Evolutionary conservation across 2,329 filamentous ascomycete species (phyloP).

Genomic region (Scopulariopsis brevicaulis): DNA sequence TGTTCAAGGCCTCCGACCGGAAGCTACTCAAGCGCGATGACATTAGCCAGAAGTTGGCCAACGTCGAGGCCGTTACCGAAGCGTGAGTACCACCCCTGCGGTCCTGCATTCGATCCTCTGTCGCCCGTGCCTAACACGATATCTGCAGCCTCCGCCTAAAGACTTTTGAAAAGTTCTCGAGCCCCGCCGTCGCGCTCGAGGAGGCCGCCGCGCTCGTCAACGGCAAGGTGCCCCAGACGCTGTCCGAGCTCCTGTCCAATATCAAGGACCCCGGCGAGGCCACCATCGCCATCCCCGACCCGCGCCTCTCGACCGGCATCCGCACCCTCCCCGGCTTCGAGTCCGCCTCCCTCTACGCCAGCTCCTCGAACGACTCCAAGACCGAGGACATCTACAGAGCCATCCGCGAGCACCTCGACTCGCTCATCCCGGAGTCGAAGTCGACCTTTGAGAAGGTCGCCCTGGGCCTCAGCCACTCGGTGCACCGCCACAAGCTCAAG

Average conservation of each 20-base stretch:
- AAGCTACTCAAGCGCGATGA: conserved; percentile 88
- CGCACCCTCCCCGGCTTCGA: conserved; percentile 82
- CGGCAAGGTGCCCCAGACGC: conserved; percentile 85
- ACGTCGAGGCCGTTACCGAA: conserved; percentile 74
- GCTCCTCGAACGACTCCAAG: conserved; percentile 65
- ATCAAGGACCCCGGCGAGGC: conserved; percentile 98
- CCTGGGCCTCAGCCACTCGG: conserved; percentile 89
- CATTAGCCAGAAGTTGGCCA: conserved; percentile 60
- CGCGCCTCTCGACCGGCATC: conserved; percentile 85
- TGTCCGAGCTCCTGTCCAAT: conserved; percentile 70
- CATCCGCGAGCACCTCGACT: conserved; percentile 81
- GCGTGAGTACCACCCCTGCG: conserved; percentile 47
- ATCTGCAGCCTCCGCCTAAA: conserved; percentile 73
- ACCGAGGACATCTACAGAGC: conserved; percentile 80
- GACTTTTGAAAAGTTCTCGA: conserved; percentile 95
- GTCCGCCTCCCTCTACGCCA: conserved; percentile 67
- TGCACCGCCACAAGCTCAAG: conserved; percentile 95
- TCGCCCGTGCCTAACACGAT: not conserved
- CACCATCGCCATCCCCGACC: conserved; percentile 85
- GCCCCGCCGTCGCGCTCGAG: conserved; percentile 77
- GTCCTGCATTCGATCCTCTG: conserved; percentile 5
- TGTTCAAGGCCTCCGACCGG: conserved; percentile 98
- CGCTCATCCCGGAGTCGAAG: conserved; percentile 76
- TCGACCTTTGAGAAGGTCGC: conserved; percentile 90
- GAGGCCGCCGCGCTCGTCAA: conserved; percentile 84